Conservation (phyloP, 805 yeast genomes). For the Metschnikowia similis region DNA sequence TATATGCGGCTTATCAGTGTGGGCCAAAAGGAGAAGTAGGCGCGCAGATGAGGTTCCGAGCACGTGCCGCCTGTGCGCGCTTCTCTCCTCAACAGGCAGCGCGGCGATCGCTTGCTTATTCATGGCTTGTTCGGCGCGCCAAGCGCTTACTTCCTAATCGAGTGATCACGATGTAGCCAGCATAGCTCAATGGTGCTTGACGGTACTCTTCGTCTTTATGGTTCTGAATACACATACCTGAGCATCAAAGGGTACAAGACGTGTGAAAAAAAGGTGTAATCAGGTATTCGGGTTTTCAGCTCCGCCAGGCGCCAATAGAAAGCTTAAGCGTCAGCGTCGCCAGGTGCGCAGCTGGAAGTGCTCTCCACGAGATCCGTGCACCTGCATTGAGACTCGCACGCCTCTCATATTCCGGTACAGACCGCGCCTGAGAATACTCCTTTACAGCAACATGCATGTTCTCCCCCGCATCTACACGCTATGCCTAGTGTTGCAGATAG, state of each 20-base stretch:
- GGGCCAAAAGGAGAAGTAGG: background rate
- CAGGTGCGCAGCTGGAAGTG: background rate
- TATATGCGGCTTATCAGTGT: background rate
- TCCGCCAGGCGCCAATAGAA: no score
- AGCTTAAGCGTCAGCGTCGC: no score
- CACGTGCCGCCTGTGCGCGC: no score
- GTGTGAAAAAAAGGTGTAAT: no score
- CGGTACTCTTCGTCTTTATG: no score
- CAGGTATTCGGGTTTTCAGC: no score
- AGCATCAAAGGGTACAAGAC: no score
- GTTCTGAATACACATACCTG: no score
- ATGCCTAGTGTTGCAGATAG: background rate
- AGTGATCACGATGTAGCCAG: background rate
- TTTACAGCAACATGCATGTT: background rate
- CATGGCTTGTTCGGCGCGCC: background rate
- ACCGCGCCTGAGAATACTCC: background rate
- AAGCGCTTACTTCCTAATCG: background rate
- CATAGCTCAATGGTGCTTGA: no score
- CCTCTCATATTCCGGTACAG: conserved; percentile 1
- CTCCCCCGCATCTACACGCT: conserved; percentile 1
- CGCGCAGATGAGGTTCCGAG: background rate
- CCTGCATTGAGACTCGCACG: background rate
- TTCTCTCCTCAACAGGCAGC: no score
- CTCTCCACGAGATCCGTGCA: background rate
- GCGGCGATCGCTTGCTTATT: no score